Evolutionary conservation across 2,329 filamentous ascomycete genomes (phyloP), one percentile per base, ranked within the genome.

Genomic region (Colletotrichum lupini): DNA sequence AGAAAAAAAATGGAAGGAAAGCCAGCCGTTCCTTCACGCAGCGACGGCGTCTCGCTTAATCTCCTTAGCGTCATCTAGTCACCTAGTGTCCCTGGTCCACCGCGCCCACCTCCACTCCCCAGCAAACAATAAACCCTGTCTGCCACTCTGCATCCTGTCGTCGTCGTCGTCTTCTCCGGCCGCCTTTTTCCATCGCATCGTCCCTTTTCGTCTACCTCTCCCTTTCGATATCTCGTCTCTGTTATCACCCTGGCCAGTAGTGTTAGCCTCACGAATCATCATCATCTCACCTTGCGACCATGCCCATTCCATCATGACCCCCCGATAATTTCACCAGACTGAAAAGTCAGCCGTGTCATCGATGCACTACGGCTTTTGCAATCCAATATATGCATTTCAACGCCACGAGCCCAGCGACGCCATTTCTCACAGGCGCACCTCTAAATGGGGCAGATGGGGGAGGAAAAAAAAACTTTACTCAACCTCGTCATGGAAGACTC

Each of bases 1-100:
- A 74, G 68, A 73, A 64, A 74, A 74, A 74, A 74, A 74, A 63
- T 66, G 71, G 67, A 74, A 74, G 63, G 68, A 74, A 74, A 74
- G 72, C 72, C 72, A 71, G 71, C 71, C 71, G 72, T 74, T 74
- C 72, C 72, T 72, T 74, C 72, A 73, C 71, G 46, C 67, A 73
- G 71, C 71, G 71, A 73, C 71, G 60, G 71, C 49, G 68, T 67
- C 72, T 74, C 72, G 72, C 72, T 74, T 74, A 74, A 72, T 72
- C 46, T 74, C 67, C 68, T 74, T 74, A 74, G 72, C 68, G 72
- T 68, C 68, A 67, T 74, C 68, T 74, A 68, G 68, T 30, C 68
- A 72, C 72, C 68, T 74, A 68, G 68, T 30, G 57, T 62, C 68
- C 72, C 72, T 37, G 68, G 70, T 70, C 67, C 46, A 49, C 67